Conservation (phyloP, 352 stramenopile species). For the Phytophthora cactorum region DNA sequence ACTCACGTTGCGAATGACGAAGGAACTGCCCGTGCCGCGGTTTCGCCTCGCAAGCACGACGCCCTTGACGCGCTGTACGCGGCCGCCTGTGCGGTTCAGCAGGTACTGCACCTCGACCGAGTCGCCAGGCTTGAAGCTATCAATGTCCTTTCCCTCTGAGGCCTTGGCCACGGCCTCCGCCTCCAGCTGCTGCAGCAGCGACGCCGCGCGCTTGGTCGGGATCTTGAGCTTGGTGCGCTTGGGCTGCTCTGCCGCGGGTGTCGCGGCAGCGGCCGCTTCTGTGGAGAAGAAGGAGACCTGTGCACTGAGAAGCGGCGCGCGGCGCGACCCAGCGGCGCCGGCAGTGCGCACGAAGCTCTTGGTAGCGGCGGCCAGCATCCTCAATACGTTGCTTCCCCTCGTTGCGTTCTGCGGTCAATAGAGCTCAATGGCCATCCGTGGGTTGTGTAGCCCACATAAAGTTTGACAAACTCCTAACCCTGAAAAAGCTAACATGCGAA, state of each 20-base stretch:
- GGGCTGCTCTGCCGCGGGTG: constrained; percentile 25
- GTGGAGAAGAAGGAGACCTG: constrained; percentile 53
- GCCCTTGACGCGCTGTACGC: constrained; percentile 81
- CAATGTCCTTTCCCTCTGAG: constrained; percentile 67
- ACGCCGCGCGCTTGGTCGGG: constrained; percentile 73
- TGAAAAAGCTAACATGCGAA: background rate
- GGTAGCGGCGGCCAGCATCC: constrained; percentile 54
- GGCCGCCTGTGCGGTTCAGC: constrained; percentile 71
- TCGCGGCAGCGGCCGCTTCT: constrained; percentile 18
- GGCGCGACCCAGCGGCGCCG: constrained; percentile 33
- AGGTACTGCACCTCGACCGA: constrained; percentile 86
- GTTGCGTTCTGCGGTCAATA: constrained; percentile 32
- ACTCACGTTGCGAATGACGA: constrained; percentile 87
- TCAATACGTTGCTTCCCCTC: background rate
- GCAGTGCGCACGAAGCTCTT: constrained; percentile 55
- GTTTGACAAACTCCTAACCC: background rate
- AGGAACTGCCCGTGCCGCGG: constrained; percentile 81
- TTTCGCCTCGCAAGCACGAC: constrained; percentile 85
- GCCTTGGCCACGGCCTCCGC: constrained; percentile 71
- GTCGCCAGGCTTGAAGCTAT: constrained; percentile 77
- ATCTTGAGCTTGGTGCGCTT: constrained; percentile 85
- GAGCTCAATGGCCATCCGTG: constrained; percentile 24
- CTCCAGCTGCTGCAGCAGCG: constrained; percentile 75
- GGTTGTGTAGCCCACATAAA: constrained; percentile 20
- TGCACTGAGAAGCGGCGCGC: constrained; percentile 36